Base-by-base conservation (phyloP, 2,329 filamentous ascomycete species). In the Fusarium cicatricum region DNA sequence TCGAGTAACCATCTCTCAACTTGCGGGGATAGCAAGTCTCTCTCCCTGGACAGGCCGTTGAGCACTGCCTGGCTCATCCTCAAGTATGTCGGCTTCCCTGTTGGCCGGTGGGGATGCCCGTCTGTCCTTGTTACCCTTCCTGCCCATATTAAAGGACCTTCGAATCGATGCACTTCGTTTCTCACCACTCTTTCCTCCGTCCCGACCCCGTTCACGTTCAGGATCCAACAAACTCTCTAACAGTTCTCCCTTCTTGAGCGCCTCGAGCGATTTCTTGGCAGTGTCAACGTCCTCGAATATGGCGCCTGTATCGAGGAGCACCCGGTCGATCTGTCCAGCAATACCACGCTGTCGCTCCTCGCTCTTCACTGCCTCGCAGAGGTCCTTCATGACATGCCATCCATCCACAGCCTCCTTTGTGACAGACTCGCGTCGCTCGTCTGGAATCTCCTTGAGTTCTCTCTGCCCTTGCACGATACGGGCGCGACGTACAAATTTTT, bases 391-490 rank as follows among this genome's bases (percentile, higher is more conserved):
- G 32, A 72, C 68, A 33, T 74, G 70, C 60, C 71, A 75, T 19
- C 71, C 71, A 14, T 71, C 70, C 14, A 71, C 48, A 1, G 65
- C 59, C 54, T 74, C 65, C 54, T 66, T 65, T 39, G 63, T 16
- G 16, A 69, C 5, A 21, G 49, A 47, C 39, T 67, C 65, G 31
- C 65, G 60, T 59, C 71, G 73, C 15, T 74, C 69, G 9, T 74
- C 69, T 57, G 73, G 66, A 1, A 84, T 62, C 0, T 55, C 64
- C 0, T 67, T 49, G 4, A 76, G 45, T 40, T 85, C 82, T 4
- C 79, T 73, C 56, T 82, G 80, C 1, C 84, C 86, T 66, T 89
- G 84, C 0, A 80, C 71, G 21, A 89, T 86, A 5, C 85, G 79
- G 2, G 84, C 84, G 19, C 80, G 78, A 1, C 86, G 80, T 12